phyloP scores from a whole-genome alignment of 1,284 basidiomycete species.

The Afroboletus lepidellus region DNA sequence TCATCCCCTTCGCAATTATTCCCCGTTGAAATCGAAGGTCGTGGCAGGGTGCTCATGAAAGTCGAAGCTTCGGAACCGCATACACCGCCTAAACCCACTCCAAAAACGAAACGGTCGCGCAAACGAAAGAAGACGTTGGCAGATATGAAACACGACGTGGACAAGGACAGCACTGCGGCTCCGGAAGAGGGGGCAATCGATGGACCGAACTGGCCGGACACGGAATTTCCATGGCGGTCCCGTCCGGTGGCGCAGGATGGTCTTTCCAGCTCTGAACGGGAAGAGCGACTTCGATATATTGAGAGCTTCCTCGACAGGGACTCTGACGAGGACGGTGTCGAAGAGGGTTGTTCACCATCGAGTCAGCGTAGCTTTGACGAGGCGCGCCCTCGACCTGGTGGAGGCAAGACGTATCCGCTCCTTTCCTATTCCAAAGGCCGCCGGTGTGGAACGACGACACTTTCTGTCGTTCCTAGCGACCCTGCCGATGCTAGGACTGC shows the following conservation, averaged over 20 bases:
- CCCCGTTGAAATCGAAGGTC: constrained; percentile 62
- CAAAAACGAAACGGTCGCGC: constrained; percentile 36
- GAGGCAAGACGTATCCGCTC: constrained; percentile 63
- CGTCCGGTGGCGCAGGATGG: constrained; percentile 54
- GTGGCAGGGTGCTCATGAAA: constrained; percentile 64
- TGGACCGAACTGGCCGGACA: constrained; percentile 72
- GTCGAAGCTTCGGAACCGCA: constrained; percentile 37
- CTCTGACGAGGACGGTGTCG: constrained; percentile 36
- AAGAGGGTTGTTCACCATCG: constrained; percentile 16
- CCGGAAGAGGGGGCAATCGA: constrained; percentile 22
- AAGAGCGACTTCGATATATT: constrained; percentile 44
- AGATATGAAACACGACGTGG: constrained; percentile 23
- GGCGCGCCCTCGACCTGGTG: constrained; percentile 39
- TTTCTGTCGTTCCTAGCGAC: constrained; percentile 55
- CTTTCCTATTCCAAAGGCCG: constrained; percentile 39
- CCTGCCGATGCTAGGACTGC: constrained; percentile 72
- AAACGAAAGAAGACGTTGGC: constrained; percentile 32
- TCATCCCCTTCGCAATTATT: constrained; percentile 38
- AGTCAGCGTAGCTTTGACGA: constrained; percentile 16
- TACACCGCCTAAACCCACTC: constrained; percentile 25
- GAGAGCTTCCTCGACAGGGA: constrained; percentile 37
- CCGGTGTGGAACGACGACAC: constrained; percentile 14
- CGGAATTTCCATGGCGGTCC: constrained; percentile 71
- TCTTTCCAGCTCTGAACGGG: constrained; percentile 49
- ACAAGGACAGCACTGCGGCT: constrained; percentile 4